Percentiles rank a stretch among this genome's conserved stretches.
phyloP scores from a whole-genome alignment of 2,329 filamentous ascomycete species.

The Alternaria dauci region DNA sequence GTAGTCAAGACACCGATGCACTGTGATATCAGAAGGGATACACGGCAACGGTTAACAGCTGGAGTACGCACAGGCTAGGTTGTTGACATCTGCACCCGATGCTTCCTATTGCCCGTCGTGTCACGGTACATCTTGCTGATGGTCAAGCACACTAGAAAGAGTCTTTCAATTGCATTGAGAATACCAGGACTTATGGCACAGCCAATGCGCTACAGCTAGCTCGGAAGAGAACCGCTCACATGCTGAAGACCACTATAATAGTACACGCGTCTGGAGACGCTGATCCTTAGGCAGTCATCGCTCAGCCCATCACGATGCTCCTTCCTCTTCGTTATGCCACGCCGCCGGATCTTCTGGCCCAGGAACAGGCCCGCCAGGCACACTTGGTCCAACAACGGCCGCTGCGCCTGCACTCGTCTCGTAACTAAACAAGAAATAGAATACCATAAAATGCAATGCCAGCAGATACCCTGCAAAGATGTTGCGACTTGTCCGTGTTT shows the following conservation, averaged over 20 bases:
- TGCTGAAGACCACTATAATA: slow-evolving; percentile 4
- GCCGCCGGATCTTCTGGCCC: slow-evolving; percentile 32
- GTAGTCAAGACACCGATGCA: background rate
- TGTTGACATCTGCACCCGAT: background rate
- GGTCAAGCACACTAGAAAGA: background rate
- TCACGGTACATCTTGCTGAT: background rate
- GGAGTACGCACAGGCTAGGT: background rate
- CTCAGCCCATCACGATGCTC: slow-evolving; percentile 25
- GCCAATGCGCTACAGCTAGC: background rate
- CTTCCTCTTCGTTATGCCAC: slow-evolving; percentile 50
- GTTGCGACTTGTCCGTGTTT: slow-evolving; percentile 89
- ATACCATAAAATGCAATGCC: slow-evolving; percentile 85
- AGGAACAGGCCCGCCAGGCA: slow-evolving; percentile 26
- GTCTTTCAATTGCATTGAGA: background rate
- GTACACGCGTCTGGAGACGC: slow-evolving; percentile 7
- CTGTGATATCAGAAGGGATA: background rate
- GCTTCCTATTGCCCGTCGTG: background rate
- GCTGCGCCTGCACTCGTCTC: slow-evolving; percentile 58
- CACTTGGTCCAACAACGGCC: slow-evolving; percentile 41
- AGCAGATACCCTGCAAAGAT: slow-evolving; percentile 93
- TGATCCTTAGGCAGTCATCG: slow-evolving; percentile 20
- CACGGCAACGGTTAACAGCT: background rate
- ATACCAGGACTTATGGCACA: background rate
- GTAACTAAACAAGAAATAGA: slow-evolving; percentile 86
- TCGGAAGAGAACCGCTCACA: background rate